Base-by-base conservation (phyloP, 148 eudicot genomes). In the Rhododendron ovatum region DNA sequence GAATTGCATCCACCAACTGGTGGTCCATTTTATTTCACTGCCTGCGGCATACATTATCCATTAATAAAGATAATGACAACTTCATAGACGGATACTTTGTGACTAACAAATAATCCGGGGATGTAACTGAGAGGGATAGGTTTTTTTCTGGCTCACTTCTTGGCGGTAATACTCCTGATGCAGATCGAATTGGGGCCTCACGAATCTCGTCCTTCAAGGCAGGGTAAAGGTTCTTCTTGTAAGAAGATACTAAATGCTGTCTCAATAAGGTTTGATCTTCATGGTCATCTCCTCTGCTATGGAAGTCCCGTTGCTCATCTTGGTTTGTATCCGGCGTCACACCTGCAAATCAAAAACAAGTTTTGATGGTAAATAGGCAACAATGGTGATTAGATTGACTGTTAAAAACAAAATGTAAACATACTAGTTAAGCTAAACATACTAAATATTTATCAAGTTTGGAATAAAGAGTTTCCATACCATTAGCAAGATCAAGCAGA, bases 1-100 rank as follows among this genome's bases (percentile, higher is more conserved):
- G 83, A 96, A 95, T 87, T 96, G 98, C 87, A 88, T 85, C 94
- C 94, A 94, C 98, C 98, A 95, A 48, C 91, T 91, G 41, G 92
- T 93, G 28, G 87, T 92, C 98, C 98, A 96, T 86, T 90, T 88
- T 79, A 88, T 86, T 83, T 92, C 93, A 35, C 71, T 84, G 79
- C 90, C 95, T 91, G 65, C 53, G 50, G 75, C 11, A 26, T 24
- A 76, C 80, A 41, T 4, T 76, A 39, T 13, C 30, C 13, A 0
- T 35, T 33, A 11, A 47, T 57, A 17, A 11, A 51, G 55, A 59
- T 20, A 15, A 55, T 3, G 5, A 55, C 20, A 55, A 55, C 61
- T 55, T 55, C 61, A 15, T 55, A 17, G 4, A 55, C 4, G 61
- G 18, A 55, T 61, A 61, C 71, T 63, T 63, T 1, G 30, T 9